A percentile compares a stretch with the other conserved stretches of the same genome.
phyloP scores from a whole-genome alignment of 179 eudicot genomes.

The Spinacia oleracea region DNA sequence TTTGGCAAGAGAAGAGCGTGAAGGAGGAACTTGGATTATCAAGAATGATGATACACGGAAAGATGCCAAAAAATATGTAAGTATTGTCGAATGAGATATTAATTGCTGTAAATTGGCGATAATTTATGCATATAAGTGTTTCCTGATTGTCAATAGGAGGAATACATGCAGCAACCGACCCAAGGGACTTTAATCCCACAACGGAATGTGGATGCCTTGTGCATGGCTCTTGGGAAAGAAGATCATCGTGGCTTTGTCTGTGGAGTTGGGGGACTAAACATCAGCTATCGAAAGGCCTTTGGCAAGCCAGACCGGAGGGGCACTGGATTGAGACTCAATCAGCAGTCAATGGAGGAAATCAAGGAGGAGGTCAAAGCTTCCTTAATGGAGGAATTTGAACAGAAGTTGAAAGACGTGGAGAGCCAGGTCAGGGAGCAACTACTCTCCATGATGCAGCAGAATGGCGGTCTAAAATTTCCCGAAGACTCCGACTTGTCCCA shows the following conservation, averaged over 20 bases:
- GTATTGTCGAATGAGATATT: neutral
- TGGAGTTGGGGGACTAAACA: neutral
- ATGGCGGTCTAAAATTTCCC: too few relatives aligned
- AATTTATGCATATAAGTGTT: neutral
- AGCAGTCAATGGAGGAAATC: neutral
- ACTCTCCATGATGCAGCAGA: neutral
- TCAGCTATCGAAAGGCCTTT: neutral
- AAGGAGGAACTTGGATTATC: conserved; percentile 1
- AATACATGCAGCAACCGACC: neutral
- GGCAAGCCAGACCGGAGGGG: neutral
- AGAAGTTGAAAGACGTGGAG: neutral
- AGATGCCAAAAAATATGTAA: neutral
- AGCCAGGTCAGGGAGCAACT: neutral
- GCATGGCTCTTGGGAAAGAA: conserved; percentile 1
- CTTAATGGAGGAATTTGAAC: neutral
- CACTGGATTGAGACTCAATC: neutral
- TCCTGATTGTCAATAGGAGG: neutral
- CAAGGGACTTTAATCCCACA: neutral
- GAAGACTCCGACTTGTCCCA: neutral
- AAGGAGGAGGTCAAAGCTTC: neutral
- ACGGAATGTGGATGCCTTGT: neutral
- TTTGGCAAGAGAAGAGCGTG: neutral
- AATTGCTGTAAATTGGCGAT: neutral
- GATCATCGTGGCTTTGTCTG: neutral
- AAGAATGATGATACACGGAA: neutral